Evolutionary conservation across 2,329 filamentous ascomycete genomes (phyloP), one percentile per base, ranked within the genome.

Genomic region (Lachnellula suecica): DNA sequence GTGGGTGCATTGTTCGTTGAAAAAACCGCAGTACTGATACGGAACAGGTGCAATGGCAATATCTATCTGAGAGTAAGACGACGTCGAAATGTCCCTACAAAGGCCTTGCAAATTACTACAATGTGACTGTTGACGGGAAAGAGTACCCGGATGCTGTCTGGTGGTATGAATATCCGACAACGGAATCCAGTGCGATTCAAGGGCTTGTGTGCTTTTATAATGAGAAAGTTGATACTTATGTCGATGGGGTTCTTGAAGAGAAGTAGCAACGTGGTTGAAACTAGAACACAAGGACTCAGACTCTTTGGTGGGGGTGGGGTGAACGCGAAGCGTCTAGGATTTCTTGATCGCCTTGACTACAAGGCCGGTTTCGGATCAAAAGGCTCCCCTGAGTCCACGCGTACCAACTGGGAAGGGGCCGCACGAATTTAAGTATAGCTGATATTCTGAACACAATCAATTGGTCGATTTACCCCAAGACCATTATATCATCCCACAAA

Each of bases 81-180:
- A 67, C 65, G 15, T 83, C 83, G 0, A 68, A 72, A 43, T 88
- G 84, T 63, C 84, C 85, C 2, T 88, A 88, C 60, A 88, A 88
- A 63, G 84, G 84, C 0, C 73, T 78, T 42, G 84, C 84, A 0
- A 72, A 79, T 40, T 88, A 87, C 55, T 85, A 84, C 56, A 61
- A 80, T 45, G 70, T 85, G 0, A 72, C 74, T 0, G 59, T 83
- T 0, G 65, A 72, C 5, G 76, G 70, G 0, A 65, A 72, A 15
- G 63, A 70, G 50, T 67, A 72, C 25, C 69, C 73, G 57, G 76
- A 86, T 59, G 41, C 83, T 2, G 73, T 84, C 2, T 88, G 84
- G 84, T 85, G 78, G 52, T 88, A 87, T 51, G 69, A 70, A 13
- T 71, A 74, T 9, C 82, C 84, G 2, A 80, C 77, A 0, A 61